These are phyloP conservation scores for Diaporthe vexans DNA, from an alignment of 2,329 filamentous ascomycete species.

Conservation along the genomic window DNA sequence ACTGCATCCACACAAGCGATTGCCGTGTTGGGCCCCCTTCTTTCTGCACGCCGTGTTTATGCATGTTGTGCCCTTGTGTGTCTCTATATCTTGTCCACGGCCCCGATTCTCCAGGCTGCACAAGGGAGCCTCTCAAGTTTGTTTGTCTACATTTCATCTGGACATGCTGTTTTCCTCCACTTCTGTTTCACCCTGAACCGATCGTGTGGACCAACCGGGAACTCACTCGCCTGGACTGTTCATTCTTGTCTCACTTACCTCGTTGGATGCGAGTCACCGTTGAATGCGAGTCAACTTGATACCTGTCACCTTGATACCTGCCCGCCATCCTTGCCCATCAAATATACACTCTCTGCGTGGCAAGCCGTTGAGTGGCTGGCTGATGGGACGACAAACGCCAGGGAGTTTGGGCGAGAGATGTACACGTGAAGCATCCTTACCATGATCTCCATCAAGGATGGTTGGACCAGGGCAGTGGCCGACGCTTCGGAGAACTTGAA, in stretches of 20 bases:
- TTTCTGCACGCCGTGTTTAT: slow-evolving; percentile 43
- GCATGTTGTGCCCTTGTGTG: slow-evolving; percentile 6
- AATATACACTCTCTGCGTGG: slow-evolving; percentile 5
- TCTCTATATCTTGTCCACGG: slow-evolving; percentile 34
- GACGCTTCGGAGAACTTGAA: slow-evolving; percentile 6
- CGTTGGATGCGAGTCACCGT: slow-evolving; percentile 2
- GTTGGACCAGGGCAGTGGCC: neutral
- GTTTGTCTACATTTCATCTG: slow-evolving; percentile 10
- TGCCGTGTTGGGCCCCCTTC: slow-evolving; percentile 43
- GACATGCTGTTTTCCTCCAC: neutral
- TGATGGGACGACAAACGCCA: slow-evolving; percentile 18
- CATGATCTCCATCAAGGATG: slow-evolving; percentile 22
- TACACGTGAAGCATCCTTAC: neutral
- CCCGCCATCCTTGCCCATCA: neutral
- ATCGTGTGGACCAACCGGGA: neutral
- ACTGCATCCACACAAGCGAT: slow-evolving; percentile 36
- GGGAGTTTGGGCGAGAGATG: neutral
- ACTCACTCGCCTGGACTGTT: slow-evolving; percentile 5
- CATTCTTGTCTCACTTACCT: slow-evolving; percentile 18
- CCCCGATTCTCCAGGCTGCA: slow-evolving; percentile 12
- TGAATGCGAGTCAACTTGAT: neutral
- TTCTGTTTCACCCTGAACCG: slow-evolving; percentile 31
- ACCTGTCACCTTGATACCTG: neutral
- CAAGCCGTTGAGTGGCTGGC: neutral
- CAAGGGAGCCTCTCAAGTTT: neutral